These are phyloP conservation scores for Neonectria sp. DNA, from an alignment of 2,329 filamentous ascomycete genomes.

Conservation along the genomic window DNA sequence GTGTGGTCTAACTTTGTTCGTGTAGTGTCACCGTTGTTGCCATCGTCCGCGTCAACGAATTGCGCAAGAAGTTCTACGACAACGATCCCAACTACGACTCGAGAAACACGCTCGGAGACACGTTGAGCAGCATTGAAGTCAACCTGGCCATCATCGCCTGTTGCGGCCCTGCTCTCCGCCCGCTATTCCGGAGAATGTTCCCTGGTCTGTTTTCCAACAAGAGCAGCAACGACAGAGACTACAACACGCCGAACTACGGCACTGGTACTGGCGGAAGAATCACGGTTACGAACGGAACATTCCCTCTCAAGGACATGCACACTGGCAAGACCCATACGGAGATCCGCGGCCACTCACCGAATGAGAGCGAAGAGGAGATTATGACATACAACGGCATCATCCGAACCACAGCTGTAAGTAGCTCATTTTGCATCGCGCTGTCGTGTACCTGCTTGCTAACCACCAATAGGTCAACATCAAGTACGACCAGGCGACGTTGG, in stretches of 20 bases:
- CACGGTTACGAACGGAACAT: neutral
- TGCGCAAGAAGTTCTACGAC: conserved; percentile 38
- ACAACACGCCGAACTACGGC: conserved; percentile 32
- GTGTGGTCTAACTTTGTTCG: neutral
- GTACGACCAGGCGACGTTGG: conserved; percentile 30
- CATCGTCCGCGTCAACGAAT: conserved; percentile 51
- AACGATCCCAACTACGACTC: conserved; percentile 41
- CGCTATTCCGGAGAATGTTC: conserved; percentile 41
- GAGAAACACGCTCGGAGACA: conserved; percentile 49
- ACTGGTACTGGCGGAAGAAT: conserved; percentile 26
- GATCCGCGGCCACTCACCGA: conserved; percentile 40
- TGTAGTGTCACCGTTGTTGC: conserved; percentile 52
- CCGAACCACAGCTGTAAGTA: conserved; percentile 37
- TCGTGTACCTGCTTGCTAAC: neutral
- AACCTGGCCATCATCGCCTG: conserved; percentile 57
- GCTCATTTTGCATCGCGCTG: accelerated
- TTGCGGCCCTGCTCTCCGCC: conserved; percentile 48
- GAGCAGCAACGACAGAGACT: conserved; percentile 27
- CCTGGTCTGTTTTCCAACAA: conserved; percentile 41
- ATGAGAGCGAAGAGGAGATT: conserved; percentile 45
- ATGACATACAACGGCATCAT: conserved; percentile 46
- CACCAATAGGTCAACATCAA: conserved; percentile 22
- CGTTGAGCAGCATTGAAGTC: conserved; percentile 52
- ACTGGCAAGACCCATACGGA: conserved; percentile 34
- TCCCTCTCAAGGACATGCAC: conserved; percentile 40